Evolutionary conservation across 257 asterid genomes (phyloP).

Genomic region (Solanum raphanifolium): DNA sequence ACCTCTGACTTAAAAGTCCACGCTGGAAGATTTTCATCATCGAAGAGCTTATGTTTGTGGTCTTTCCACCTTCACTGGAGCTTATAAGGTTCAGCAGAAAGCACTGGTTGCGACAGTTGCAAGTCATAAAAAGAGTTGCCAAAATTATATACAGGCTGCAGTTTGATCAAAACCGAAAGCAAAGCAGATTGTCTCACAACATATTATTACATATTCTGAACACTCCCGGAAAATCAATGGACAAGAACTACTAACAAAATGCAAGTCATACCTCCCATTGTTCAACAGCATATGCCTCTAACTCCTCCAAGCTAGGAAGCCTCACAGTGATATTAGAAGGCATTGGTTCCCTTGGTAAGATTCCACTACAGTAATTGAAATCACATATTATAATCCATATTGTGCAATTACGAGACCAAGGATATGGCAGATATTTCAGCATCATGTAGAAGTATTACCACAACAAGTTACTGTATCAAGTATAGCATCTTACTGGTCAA

Average conservation of each 20-base stretch:
- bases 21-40: slow-evolving; percentile 97
- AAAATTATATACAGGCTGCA: slow-evolving; percentile 22
- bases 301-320: slow-evolving; percentile 82
- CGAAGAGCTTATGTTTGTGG: slow-evolving; percentile 78
- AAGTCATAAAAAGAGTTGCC: slow-evolving; percentile 35
- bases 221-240: slow-evolving; percentile 2
- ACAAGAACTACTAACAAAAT: not conserved
- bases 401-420: slow-evolving; percentile 1
- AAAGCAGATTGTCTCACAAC: slow-evolving; percentile 6
- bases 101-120: slow-evolving; percentile 49
- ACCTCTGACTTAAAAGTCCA: slow-evolving; percentile 90
- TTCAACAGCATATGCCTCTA: slow-evolving; percentile 73
- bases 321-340: slow-evolving; percentile 70
- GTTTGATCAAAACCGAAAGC: slow-evolving; percentile 13
- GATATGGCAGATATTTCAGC: not conserved
- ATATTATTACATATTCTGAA: not conserved
- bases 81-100: slow-evolving; percentile 95
- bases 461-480: not conserved
- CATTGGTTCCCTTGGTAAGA: slow-evolving; percentile 93
- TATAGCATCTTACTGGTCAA: not conserved
- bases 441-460: slow-evolving; percentile 1
- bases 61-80: slow-evolving; percentile 74
- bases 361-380: slow-evolving; percentile 49
- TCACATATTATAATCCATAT: slow-evolving; percentile 12
- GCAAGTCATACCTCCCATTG: slow-evolving; percentile 88